Evolutionary conservation across 2,329 filamentous ascomycete species (phyloP), one percentile per base, ranked within the genome.

Genomic region (Microdochium trichocladiopsis): DNA sequence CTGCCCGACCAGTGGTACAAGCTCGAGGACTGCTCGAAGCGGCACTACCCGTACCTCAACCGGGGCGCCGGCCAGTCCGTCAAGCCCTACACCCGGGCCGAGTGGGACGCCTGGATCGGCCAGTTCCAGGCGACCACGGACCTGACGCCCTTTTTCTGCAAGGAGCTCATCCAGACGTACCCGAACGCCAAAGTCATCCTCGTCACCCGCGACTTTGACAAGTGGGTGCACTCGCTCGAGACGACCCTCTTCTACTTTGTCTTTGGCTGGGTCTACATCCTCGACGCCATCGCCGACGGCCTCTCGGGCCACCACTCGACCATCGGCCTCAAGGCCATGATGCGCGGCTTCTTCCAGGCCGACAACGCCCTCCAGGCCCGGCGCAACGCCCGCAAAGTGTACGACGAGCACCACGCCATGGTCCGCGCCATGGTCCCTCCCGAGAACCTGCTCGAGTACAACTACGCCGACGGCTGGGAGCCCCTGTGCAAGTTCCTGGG

Each of bases 131-230:
- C 69, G 10, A 64, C 65, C 21, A 71, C 70, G 21, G 72, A 75
- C 55, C 52, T 64, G 2, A 69, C 71, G 1, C 61, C 62, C 3
- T 62, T 67, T 37, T 62, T 73, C 18, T 8, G 8, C 28, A 31
- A 31, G 28, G 74, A 78, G 49, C 57, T 77, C 47, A 63, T 78
- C 51, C 66, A 68, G 18, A 61, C 75, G 12, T 77, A 77, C 52
- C 76, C 76, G 0, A 66, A 77, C 25, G 76, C 77, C 45, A 74
- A 72, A 54, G 74, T 78, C 11, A 68, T 79, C 18, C 66, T 73
- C 52, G 62, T 64, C 55, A 72, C 69, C 31, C 61, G 66, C 6
- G 71, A 75, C 52, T 58, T 66, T 9, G 64, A 70, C 22, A 63
- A 61, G n/a, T 76, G 73, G 74, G 64, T 68, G 57, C 52, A 57